These are phyloP conservation scores for Solanum hybrid DNA, from an alignment of 305 asterid species.

Conservation along the genomic window DNA sequence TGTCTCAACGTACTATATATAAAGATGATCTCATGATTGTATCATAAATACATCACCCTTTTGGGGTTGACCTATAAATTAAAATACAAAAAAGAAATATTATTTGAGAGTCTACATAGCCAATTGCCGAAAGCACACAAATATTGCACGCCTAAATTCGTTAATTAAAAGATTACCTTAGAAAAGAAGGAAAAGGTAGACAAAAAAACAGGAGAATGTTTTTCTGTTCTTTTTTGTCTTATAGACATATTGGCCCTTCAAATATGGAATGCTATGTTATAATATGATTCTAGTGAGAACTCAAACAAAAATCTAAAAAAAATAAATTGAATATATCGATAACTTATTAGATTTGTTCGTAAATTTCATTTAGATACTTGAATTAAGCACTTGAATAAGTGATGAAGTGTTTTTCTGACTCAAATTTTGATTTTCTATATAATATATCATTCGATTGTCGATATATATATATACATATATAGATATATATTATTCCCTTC, in stretches of 20 bases:
- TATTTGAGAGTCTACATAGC: neutral
- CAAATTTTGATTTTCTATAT: neutral
- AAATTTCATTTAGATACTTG: neutral
- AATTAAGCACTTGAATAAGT: neutral
- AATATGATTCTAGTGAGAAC: neutral
- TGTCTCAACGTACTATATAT: neutral
- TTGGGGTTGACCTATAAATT: neutral
- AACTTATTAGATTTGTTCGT: neutral
- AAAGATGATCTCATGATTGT: neutral
- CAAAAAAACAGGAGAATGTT: neutral
- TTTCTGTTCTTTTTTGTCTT: neutral
- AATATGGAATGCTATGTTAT: neutral
- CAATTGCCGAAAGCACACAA: neutral
- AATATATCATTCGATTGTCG: neutral
- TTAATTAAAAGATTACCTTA: neutral
- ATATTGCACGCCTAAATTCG: slow-evolving; percentile 1
- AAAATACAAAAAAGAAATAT: neutral
- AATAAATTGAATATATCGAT: neutral
- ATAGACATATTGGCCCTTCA: neutral
- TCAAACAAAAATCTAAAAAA: neutral
- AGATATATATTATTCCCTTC: too few species aligned
- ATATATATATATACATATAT: too few species aligned
- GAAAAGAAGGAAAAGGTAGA: neutral
- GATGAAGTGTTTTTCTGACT: neutral
- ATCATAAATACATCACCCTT: slow-evolving; percentile 1